Conservation (phyloP, 78 protist species). For the Dictyostelium citrinum region DNA sequence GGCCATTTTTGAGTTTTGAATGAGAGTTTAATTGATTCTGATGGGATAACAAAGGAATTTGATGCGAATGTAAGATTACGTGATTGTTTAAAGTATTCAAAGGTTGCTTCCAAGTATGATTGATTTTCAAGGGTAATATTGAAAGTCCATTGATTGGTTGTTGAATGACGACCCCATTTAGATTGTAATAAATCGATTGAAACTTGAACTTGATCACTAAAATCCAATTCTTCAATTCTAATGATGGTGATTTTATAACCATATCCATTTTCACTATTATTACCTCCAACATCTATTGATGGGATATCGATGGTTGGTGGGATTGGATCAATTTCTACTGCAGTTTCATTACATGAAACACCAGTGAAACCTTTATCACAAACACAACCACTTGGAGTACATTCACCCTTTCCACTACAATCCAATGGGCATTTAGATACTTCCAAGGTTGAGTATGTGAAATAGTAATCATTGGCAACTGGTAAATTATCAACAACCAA, state of each 20-base stretch:
- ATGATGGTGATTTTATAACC: not conserved
- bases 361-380: not conserved
- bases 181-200: not conserved
- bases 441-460: not conserved
- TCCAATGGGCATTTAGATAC: not conserved
- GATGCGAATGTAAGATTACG: not conserved
- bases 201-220: not conserved
- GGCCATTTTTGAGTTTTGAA: not conserved
- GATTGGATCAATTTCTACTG: not conserved
- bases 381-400: not conserved
- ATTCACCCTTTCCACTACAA: not conserved
- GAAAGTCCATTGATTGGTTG: not conserved
- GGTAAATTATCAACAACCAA: conserved; percentile 16
- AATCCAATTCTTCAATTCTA: conserved; percentile 3
- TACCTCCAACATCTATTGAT: not conserved
- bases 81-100: conserved; percentile 7
- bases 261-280: not conserved
- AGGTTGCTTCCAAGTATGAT: not conserved
- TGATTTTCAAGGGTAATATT: not conserved
- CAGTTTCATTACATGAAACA: conserved; percentile 9
- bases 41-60: not conserved
- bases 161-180: not conserved
- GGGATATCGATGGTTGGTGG: not conserved
- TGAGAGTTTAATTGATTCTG: conserved; percentile 2
- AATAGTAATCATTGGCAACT: not conserved